phyloP scores from a whole-genome alignment of 148 eudicot genomes.

The Vaccinium myrtillus region DNA sequence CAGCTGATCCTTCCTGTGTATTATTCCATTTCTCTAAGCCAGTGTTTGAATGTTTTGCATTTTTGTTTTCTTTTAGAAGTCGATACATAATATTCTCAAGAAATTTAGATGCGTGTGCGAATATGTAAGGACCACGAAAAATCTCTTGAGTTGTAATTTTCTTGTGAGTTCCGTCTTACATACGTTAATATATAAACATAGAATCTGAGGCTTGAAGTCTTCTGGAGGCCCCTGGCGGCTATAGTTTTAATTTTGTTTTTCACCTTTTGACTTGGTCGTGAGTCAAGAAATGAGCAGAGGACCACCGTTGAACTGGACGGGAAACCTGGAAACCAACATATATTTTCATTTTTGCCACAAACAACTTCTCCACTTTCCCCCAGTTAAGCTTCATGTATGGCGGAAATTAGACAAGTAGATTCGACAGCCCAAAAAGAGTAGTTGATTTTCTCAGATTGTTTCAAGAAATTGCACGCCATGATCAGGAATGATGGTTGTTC shows the following conservation, averaged over 20 bases:
- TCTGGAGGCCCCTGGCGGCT: neutral
- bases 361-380: neutral
- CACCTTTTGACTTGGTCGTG: neutral
- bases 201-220: no score
- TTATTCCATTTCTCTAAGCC: slow-evolving; percentile 4
- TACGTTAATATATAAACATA: no score
- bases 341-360: neutral
- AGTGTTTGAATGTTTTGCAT: neutral
- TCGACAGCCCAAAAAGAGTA: neutral
- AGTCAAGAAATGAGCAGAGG: neutral
- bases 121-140: neutral
- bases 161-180: no score
- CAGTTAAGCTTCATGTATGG: slow-evolving; percentile 19
- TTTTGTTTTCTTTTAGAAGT: slow-evolving; percentile 1
- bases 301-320: neutral
- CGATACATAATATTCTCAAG: neutral
- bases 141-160: no score
- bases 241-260: neutral
- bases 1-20: neutral
- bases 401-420: neutral
- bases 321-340: neutral
- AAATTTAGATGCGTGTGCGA: no score
- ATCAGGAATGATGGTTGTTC: slow-evolving; percentile 35
- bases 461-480: slow-evolving; percentile 15
- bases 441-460: neutral